phyloP scores from a whole-genome alignment of 192 early-diverging fungal species.

The Entomortierella lignicola region DNA sequence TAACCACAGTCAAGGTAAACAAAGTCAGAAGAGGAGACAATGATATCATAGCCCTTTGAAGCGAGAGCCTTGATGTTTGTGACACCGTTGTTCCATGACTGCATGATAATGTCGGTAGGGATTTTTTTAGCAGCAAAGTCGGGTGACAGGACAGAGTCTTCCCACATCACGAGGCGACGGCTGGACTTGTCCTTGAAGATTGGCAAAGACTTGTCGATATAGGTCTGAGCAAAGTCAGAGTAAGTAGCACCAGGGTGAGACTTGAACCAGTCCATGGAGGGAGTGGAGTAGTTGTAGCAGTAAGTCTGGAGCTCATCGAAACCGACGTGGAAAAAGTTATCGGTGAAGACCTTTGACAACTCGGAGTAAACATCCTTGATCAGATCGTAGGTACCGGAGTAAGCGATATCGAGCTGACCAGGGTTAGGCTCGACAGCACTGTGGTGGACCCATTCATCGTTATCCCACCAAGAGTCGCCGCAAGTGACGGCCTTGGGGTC shows the following conservation, averaged over 20 bases:
- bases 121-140: slow-evolving; percentile 59
- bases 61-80: slow-evolving; percentile 66
- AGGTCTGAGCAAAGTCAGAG: slow-evolving; percentile 58
- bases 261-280: slow-evolving; percentile 50
- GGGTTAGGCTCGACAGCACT: slow-evolving; percentile 80
- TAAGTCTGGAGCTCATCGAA: slow-evolving; percentile 78
- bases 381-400: slow-evolving; percentile 66
- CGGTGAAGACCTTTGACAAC: slow-evolving; percentile 67
- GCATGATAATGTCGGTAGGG: slow-evolving; percentile 67
- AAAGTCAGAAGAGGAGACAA: slow-evolving; percentile 70
- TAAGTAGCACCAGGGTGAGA: slow-evolving; percentile 42
- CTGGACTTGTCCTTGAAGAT: slow-evolving; percentile 58
- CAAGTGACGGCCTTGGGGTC: slow-evolving; percentile 72
- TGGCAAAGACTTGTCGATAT: slow-evolving; percentile 64
- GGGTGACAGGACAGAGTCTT: slow-evolving; percentile 65
- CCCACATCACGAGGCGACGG: slow-evolving; percentile 78
- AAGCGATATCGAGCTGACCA: slow-evolving; percentile 82
- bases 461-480: slow-evolving; percentile 68
- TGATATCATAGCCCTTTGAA: slow-evolving; percentile 70
- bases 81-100: slow-evolving; percentile 76
- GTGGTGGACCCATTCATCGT: slow-evolving; percentile 66
- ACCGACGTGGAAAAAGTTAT: slow-evolving; percentile 79
- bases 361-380: slow-evolving; percentile 72
- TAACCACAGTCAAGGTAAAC: slow-evolving; percentile 83
- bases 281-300: slow-evolving; percentile 72